Percentiles rank a stretch among this genome's conserved stretches.
phyloP scores from a whole-genome alignment of 2,329 filamentous ascomycete species.

The Drechslera avenae region DNA sequence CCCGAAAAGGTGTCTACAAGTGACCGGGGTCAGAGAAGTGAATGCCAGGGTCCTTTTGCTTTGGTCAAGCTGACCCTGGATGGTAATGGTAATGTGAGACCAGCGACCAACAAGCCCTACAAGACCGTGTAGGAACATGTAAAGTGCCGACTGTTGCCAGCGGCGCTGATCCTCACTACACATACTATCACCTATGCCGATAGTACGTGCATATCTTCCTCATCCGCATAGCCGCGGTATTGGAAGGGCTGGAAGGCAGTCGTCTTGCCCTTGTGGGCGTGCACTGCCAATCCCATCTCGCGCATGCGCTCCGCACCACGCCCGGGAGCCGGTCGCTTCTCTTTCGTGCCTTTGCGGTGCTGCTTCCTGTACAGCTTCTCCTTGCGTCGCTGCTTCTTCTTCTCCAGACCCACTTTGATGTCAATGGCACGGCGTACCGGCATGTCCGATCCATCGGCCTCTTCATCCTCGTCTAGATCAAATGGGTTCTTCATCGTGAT shows the following conservation, averaged over 20 bases:
- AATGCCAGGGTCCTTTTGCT: constrained; percentile 12
- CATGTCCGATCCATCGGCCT: constrained; percentile 50
- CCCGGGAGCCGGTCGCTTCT: constrained; percentile 71
- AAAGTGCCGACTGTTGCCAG: constrained; percentile 40
- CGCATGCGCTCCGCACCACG: constrained; percentile 93
- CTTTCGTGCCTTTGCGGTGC: constrained; percentile 78
- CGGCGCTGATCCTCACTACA: constrained; percentile 47
- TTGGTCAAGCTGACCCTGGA: constrained; percentile 11
- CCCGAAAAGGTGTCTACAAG: constrained; percentile 13
- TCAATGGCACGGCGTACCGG: constrained; percentile 93
- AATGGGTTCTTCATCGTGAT: constrained; percentile 51
- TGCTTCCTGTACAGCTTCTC: constrained; percentile 92
- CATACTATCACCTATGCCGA: constrained; percentile 43
- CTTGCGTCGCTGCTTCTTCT: constrained; percentile 88
- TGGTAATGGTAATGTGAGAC: constrained; percentile 26
- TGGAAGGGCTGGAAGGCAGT: constrained; percentile 34
- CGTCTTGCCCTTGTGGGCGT: constrained; percentile 65
- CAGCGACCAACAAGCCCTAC: constrained; percentile 48
- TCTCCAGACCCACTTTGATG: constrained; percentile 88
- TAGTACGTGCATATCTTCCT: constrained; percentile 52
- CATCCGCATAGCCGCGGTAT: constrained; percentile 32
- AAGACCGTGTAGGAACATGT: constrained; percentile 24
- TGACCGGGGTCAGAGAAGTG: constrained; percentile 17
- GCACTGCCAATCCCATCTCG: constrained; percentile 84
- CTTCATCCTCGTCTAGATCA: constrained; percentile 48